Evolutionary conservation across 345 rosid genomes (phyloP), one percentile per base, ranked within the genome.

Genomic region (Murraya paniculata): DNA sequence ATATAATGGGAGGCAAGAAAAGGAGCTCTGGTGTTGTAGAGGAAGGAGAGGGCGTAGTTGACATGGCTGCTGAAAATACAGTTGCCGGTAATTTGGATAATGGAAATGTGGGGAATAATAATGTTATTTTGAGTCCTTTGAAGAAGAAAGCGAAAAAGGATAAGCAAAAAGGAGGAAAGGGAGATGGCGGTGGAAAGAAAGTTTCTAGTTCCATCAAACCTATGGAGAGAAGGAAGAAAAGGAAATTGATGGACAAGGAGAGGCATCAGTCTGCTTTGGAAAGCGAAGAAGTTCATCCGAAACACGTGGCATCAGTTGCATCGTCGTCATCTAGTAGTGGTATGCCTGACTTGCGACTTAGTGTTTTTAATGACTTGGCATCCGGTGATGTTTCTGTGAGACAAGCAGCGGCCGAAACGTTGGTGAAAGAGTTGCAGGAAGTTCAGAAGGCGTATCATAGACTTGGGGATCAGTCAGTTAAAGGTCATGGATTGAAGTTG

Each of bases 211-310:
- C 88, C 8, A 76, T 83, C 60, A 86, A 83, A n/a, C 89, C 90
- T 6, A 96, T 96, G 99, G 95, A 96, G 89, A 90, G 89, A 73
- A 85, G 74, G 80, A 97, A 97, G 89, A 90, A 86, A 73, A 84
- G 98, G 67, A 94, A 90, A 87, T 85, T 88, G 61, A 73, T 91
- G 55, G 99, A 93, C 76, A 94, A 94, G 76, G 89, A 88, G 87
- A 83, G 91, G 62, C 92, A 73, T 80, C 87, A 74, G 21, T 66
- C 82, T 38, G 74, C 86, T 1, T 77, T 68, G 28, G 87, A 81
- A 41, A 75, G 64, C 3, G 64, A 83, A 21, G 88, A 64, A 38
- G 33, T 81, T 22, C 83, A 68, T 56, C 80, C 82, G 9, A 87
- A 83, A 22, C 45, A 25, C 41, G 25, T 18, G 64, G 79, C 57